These are phyloP conservation scores for Saccharomyces hybrid DNA, from an alignment of 1,139 yeast species.

Conservation along the genomic window DNA sequence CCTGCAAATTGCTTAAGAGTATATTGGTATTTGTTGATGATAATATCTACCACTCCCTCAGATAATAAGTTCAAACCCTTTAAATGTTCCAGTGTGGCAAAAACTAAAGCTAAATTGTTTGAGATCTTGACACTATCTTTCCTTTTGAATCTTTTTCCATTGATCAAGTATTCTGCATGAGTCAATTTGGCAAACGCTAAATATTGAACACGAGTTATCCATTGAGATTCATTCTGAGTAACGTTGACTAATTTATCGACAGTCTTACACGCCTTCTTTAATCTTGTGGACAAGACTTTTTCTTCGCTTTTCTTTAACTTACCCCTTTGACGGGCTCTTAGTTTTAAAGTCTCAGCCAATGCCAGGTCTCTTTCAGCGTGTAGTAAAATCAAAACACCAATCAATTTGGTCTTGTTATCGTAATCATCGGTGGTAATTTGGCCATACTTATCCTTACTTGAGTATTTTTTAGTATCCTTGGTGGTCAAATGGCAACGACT, in stretches of 20 bases:
- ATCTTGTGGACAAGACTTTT: slow-evolving; percentile 54
- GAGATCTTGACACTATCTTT: slow-evolving; percentile 22
- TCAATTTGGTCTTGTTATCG: slow-evolving; percentile 24
- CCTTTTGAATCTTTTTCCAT: slow-evolving; percentile 51
- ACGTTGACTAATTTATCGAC: slow-evolving; percentile 41
- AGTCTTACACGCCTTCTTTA: slow-evolving; percentile 52
- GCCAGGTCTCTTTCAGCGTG: slow-evolving; percentile 30
- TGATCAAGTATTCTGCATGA: slow-evolving; percentile 40
- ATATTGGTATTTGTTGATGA: slow-evolving; percentile 26
- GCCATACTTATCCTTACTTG: slow-evolving; percentile 22
- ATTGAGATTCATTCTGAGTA: slow-evolving; percentile 33
- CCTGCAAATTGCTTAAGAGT: slow-evolving; percentile 25
- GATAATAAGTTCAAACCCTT: slow-evolving; percentile 11
- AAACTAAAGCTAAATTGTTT: slow-evolving; percentile 18
- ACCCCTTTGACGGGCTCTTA: slow-evolving; percentile 27
- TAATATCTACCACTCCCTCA: slow-evolving; percentile 13
- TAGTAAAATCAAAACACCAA: slow-evolving; percentile 25
- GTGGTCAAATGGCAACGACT: slow-evolving; percentile 26
- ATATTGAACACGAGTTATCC: slow-evolving; percentile 45
- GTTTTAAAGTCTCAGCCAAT: slow-evolving; percentile 25
- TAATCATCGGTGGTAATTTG: slow-evolving; percentile 21
- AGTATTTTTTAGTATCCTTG: slow-evolving; percentile 27
- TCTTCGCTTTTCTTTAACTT: slow-evolving; percentile 30
- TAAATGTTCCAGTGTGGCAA: slow-evolving; percentile 21
- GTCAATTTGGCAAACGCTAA: slow-evolving; percentile 52